Evolutionary conservation across 345 rosid species (phyloP).

Genomic region (Melastoma malabathricum): DNA sequence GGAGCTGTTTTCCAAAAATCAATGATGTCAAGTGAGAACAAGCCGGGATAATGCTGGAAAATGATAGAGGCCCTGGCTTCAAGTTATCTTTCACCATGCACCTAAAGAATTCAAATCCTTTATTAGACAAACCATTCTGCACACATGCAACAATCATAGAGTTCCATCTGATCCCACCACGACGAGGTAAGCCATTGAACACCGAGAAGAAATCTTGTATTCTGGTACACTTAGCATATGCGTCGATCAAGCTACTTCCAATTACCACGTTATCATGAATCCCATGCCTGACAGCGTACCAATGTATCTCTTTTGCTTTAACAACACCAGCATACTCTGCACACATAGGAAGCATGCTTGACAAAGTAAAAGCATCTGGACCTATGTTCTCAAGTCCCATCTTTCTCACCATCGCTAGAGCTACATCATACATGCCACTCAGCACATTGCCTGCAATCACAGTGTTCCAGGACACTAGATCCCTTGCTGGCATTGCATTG

Average conservation of each 20-base stretch:
- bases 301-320: slow-evolving; percentile 78
- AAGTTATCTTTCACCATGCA: slow-evolving; percentile 42
- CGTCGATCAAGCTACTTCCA: slow-evolving; percentile 68
- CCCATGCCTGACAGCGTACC: slow-evolving; percentile 51
- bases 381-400: slow-evolving; percentile 40
- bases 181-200: slow-evolving; percentile 27
- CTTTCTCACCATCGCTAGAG: slow-evolving; percentile 49
- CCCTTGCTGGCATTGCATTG: slow-evolving; percentile 58
- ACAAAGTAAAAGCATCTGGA: slow-evolving; percentile 77
- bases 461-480: slow-evolving; percentile 78
- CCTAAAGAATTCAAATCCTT: slow-evolving; percentile 50
- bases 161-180: slow-evolving; percentile 66
- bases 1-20: slow-evolving; percentile 75
- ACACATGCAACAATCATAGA: slow-evolving; percentile 61
- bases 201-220: slow-evolving; percentile 35
- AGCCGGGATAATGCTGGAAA: slow-evolving; percentile 75
- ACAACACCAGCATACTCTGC: slow-evolving; percentile 41
- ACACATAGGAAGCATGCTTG: slow-evolving; percentile 64
- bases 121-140: slow-evolving; percentile 55
- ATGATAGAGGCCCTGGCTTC: slow-evolving; percentile 46
- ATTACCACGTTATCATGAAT: slow-evolving; percentile 33
- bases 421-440: slow-evolving; percentile 53
- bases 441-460: slow-evolving; percentile 55
- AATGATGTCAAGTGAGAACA: slow-evolving; percentile 63
- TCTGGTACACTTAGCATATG: slow-evolving; percentile 64